Evolutionary conservation across 495 filamentous ascomycete species (phyloP), one percentile per base, ranked within the genome.

Genomic region (Darksidea phi): DNA sequence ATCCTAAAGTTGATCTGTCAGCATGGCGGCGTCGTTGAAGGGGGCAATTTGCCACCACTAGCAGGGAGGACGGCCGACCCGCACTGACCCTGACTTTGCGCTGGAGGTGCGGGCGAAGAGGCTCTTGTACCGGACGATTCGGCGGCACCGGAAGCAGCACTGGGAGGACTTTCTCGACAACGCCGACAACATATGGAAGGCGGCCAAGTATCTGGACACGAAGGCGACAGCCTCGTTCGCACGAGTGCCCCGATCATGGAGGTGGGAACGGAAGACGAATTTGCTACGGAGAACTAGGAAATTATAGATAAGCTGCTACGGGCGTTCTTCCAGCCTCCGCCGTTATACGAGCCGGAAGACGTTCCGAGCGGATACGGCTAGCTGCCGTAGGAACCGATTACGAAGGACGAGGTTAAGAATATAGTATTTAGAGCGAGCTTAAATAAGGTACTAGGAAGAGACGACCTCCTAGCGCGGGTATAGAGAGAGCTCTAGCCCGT

Each of bases 401-500:
- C 47, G 25, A 62, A 57, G 38, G 36, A 67, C 26, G 55, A 68
- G 45, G 57, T 68, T 18, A 37, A 58, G 46, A 24, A 36, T 47
- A 50, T 49, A 18, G 51, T 66, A 18, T 68, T 65, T 37, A 36
- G 41, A 34, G 48, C 42, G 13, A 65, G 50, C 26, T 36, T 56
- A 43, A 25, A 56, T 32, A 68, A 66, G 50, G 65, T 61, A 23
- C 61, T 63, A 23, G 65, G 61, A 60, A 49, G 32, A 28, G 61
- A 68, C 48, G 61, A 49, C 18, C 43, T 64, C 6, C 49, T 50
- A 50, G 56, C 51, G n/a, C 17, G 25, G 12, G 62, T 67, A 49
- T 68, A 46, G 55, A 57, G 54, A 49, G 63, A 61, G 47, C 61
- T 68, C 21, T 68, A 43, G 62, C 61, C 61, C 1, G 48, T 64